Evolutionary conservation across 164 flowering plant genomes (phyloP).

Genomic region (Magnolia officinalis): DNA sequence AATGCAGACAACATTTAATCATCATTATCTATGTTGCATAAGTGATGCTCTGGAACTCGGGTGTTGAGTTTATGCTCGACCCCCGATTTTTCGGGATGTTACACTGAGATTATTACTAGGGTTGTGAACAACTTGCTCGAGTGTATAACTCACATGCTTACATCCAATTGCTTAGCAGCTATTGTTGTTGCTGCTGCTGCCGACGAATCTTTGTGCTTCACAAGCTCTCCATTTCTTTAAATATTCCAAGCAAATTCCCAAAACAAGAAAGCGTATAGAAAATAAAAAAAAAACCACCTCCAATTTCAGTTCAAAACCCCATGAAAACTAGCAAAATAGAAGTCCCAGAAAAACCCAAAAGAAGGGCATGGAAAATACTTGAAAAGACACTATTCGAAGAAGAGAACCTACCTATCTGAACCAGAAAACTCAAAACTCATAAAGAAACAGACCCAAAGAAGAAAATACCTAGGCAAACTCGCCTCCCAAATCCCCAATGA

Average conservation of each 20-base stretch:
- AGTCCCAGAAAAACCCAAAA: neutral
- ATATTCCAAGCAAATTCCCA: neutral
- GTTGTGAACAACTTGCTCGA: conserved; percentile 53
- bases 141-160: conserved; percentile 72
- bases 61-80: too few species aligned
- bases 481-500: too few species aligned
- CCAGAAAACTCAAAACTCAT: too few species aligned
- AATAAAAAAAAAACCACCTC: neutral
- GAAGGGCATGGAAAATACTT: neutral
- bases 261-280: neutral
- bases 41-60: too few species aligned
- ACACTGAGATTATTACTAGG: too few species aligned
- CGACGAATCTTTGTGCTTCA: conserved; percentile 32
- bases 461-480: too few species aligned
- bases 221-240: conserved; percentile 37
- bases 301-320: neutral
- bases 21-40: too few species aligned
- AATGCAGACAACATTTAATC: too few species aligned
- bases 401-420: neutral
- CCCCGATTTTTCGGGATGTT: too few species aligned
- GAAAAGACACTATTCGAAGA: neutral
- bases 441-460: too few species aligned
- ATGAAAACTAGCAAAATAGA: neutral
- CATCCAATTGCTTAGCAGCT: conserved; percentile 40
- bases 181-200: conserved; percentile 10